Evolutionary conservation across 2,329 filamentous ascomycete species (phyloP), one percentile per base, ranked within the genome.

Genomic region (Fusarium continuum): DNA sequence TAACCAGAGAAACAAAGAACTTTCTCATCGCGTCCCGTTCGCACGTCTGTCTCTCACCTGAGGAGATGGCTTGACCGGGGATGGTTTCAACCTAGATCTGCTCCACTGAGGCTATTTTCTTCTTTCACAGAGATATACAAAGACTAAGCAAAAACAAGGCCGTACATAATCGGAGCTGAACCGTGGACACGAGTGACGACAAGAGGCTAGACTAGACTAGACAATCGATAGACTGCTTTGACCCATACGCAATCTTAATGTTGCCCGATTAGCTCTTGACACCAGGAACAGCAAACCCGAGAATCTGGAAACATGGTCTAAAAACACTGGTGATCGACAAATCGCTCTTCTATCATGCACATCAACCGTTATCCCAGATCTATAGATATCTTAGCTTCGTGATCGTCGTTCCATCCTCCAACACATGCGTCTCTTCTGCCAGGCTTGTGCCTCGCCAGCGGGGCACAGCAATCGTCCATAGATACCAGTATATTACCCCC

Each of bases 341-440:
- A 28, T 13, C 25, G 11, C 28, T 23, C 36, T 16, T 32, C 10
- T 19, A 22, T 19, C 8, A 29, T 6, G 20, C 25, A 36, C 20
- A 36, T 47, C 16, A 14, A 47, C 35, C 36, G 26, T 55, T 26
- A 8, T 29, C 13, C 19, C 20, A 40, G 31, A 46, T 44, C 49
- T 50, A 54, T 10, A 46, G 43, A 20, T 69, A 49, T 76, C 75
- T 17, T 8, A 91, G 76, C 58, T 81, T 85, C 1, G 86, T 91
- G 46, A 92, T 82, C 2, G 80, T 83, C 1, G 88, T 92, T 0
- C 90, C 90, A 73, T 92, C 90, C 19, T 80, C 79, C 17, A 92
- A 73, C 0, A 86, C 77, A 31, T 84, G 83, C 4, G 78, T 78
- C 52, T 84, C 80, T 65, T 91, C 88, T 67, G 90, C 86, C 2